Evolutionary conservation across 1,139 yeast genomes (phyloP), one percentile per base, ranked within the genome.

Genomic region (Pichia sp.): DNA sequence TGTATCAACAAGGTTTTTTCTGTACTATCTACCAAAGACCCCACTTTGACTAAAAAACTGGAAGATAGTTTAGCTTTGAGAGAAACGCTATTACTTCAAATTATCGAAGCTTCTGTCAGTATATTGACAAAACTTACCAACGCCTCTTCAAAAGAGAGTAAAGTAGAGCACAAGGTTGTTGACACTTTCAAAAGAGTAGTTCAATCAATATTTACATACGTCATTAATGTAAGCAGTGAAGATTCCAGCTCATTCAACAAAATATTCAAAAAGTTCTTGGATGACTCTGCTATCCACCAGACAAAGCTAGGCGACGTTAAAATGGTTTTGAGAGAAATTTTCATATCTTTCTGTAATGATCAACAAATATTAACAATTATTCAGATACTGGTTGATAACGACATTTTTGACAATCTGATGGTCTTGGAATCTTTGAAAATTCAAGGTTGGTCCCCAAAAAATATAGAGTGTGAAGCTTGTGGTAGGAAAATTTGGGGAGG

Each of bases 401-500:
- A 80, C 54, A 79, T 83, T 3, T 79, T 72, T 62, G 70, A 71
- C 42, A 77, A 75, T 52, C 67, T 84, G 66, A 65, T 72, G 23
- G 58, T 66, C 2, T 67, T 83, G 2, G 72, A 75, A 10, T 61
- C 64, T 1, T 73, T 75, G 48, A 74, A 78, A 26, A 60, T 75
- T 1, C 67, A 69, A 52, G 96, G 96, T 0, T 84, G 92, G 88
- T 71, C 81, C 1, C 77, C 84, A 1, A 70, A 69, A 32, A 70
- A 75, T 19, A 75, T 78, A 51, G 77, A 74, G 49, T 89, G 96
- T 68, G 84, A 86, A 52, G 80, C 85, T 0, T 89, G 96, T 67
- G 88, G 87, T 2, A 81, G 80, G 59, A 70, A 71, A 36, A 70
- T 88, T 43, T 81, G 87, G 79, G 96, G 96, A 0, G 65, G 78